Evolutionary conservation across 208 protist genomes (phyloP).

Genomic region (Angomonas ambiguus): DNA sequence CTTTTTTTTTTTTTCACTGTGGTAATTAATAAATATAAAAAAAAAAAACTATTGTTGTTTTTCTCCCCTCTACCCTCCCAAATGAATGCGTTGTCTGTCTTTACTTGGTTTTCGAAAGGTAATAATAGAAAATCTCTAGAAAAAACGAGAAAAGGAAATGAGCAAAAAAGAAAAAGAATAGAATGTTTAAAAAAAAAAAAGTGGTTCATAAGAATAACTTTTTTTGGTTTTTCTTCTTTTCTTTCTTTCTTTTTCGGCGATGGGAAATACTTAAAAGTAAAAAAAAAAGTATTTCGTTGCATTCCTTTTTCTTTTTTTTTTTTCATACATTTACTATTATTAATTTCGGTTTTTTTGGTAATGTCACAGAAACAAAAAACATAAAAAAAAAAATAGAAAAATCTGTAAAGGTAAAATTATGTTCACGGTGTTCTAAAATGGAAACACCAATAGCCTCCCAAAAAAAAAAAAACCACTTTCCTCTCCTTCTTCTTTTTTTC

Average conservation of each 20-base stretch:
- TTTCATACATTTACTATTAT: conserved; percentile 10
- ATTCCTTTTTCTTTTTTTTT: conserved; percentile 6
- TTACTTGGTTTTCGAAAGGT: too few species aligned
- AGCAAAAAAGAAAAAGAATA: not conserved
- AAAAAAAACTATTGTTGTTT: conserved; percentile 7
- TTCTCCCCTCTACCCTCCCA: too few species aligned
- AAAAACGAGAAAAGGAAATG: too few species aligned
- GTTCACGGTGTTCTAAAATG: too few species aligned
- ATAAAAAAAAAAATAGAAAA: conserved; percentile 2
- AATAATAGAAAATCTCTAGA: too few species aligned
- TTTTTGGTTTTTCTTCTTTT: too few species aligned
- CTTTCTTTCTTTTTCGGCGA: too few species aligned
- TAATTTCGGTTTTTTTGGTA: conserved; percentile 6
- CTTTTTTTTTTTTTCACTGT: too few species aligned
- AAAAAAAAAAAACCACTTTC: not conserved
- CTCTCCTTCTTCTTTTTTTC: conserved; percentile 13
- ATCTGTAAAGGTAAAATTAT: not conserved
- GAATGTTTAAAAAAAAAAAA: conserved; percentile 7
- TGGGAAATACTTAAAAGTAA: too few species aligned
- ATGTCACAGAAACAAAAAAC: not conserved
- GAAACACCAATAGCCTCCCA: too few species aligned
- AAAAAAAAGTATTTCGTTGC: not conserved
- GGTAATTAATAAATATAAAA: too few species aligned
- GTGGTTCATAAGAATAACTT: not conserved
- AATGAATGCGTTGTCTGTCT: too few species aligned